Evolutionary conservation across 1,139 yeast species (phyloP), one percentile per base, ranked within the genome.

Genomic region (Diutina ranongensis): DNA sequence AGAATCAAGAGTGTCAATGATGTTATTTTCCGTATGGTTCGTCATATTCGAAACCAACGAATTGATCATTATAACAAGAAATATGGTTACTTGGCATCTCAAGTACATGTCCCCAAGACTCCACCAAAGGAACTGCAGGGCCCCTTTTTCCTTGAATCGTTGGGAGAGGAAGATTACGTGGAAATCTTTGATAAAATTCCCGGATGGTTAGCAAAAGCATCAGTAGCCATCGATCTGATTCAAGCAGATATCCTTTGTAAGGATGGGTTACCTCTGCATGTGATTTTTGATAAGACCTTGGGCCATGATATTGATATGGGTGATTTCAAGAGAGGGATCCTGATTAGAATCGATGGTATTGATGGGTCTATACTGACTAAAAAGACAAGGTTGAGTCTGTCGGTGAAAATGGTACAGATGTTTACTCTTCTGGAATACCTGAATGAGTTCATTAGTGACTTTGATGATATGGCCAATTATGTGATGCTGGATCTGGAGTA

Each of bases 271-370:
- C 76, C 76, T 0, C 57, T 61, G 45, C 65, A 64, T 45, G 49
- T 50, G 1, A 53, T 65, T 10, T 54, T 45, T 40, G 70, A 66
- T 45, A 55, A 56, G 2, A 49, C 50, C 2, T 45, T 60, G 1
- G 55, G 54, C 2, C 50, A 59, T 40, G 58, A 64, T 5, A 52
- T 66, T 19, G 68, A 71, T 50, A 55, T 71, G 46, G 65, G 64
- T 2, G 67, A 65, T 46, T 70, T 60, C 50, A 65, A 64, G 45
- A 55, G 75, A 48, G 76, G 76, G 3, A 60, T 70, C 3, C 64
- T 68, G 2, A 35, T 65, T 13, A 57, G 61, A 35, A 42, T 67
- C 2, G 53, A 50, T 20, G 63, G 59, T 18, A 44, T 60, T 1
- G 49, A 52, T 1, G 50, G 62, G 3, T 46, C 47, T 12, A 67